These are phyloP conservation scores for Monosporozyma aerobia DNA, from an alignment of 805 yeast species.

Conservation along the genomic window DNA sequence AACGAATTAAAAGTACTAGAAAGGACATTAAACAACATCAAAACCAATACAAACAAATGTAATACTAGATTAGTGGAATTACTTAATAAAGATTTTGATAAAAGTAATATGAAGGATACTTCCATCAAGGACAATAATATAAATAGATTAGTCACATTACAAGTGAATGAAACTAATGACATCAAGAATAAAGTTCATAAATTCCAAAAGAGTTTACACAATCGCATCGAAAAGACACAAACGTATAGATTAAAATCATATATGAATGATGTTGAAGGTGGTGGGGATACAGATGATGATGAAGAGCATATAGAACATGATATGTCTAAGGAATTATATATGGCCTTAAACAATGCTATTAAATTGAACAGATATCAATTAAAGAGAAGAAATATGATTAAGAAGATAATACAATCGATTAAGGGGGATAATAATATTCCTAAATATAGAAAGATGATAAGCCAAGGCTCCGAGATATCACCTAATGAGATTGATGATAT, in stretches of 20 bases:
- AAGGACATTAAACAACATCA: constrained; percentile 18
- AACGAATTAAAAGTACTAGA: constrained; percentile 31
- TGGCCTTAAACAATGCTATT: constrained; percentile 3
- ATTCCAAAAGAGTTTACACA: constrained; percentile 18
- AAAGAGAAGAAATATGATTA: constrained; percentile 30
- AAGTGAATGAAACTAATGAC: constrained; percentile 7
- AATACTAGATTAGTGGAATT: constrained; percentile 27
- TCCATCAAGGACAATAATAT: constrained; percentile 17
- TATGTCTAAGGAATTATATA: not conserved
- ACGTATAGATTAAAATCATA: constrained; percentile 9
- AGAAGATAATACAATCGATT: constrained; percentile 27
- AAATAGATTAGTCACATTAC: constrained; percentile 31
- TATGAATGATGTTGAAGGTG: not conserved
- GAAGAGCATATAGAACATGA: constrained; percentile 5
- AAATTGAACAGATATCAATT: constrained; percentile 38
- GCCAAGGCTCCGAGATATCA: constrained; percentile 59
- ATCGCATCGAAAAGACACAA: constrained; percentile 28
- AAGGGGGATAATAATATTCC: constrained; percentile 46
- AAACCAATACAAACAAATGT: constrained; percentile 15
- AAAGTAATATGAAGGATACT: not conserved
- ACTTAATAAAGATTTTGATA: constrained; percentile 57
- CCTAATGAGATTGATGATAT: constrained; percentile 59
- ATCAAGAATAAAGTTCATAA: constrained; percentile 7
- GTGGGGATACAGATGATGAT: constrained; percentile 1
- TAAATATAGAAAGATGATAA: constrained; percentile 58